These are phyloP conservation scores for Lolium multiflorum DNA, from an alignment of 176 grass and related monocot species.

Conservation along the genomic window DNA sequence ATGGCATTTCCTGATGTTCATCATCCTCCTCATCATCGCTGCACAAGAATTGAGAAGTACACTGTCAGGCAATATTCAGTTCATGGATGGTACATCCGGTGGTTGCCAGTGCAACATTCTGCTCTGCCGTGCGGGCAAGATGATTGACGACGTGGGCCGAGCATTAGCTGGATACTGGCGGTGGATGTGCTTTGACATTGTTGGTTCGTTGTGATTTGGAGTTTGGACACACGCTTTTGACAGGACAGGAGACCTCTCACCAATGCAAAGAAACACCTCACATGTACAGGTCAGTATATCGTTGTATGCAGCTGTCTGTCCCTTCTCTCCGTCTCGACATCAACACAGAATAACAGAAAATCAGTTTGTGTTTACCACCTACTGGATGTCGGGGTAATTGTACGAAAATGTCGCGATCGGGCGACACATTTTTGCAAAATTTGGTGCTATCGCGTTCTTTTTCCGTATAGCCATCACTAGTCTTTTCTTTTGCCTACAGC, in stretches of 20 bases:
- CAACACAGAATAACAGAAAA: not conserved
- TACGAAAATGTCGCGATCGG: not conserved
- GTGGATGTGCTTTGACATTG: slow-evolving; percentile 39
- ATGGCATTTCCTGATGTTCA: slow-evolving; percentile 34
- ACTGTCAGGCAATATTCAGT: not conserved
- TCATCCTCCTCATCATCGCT: slow-evolving; percentile 54
- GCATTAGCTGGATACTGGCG: not conserved
- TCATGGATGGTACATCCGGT: not conserved
- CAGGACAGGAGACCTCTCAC: slow-evolving; percentile 35
- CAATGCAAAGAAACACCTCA: slow-evolving; percentile 39
- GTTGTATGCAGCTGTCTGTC: slow-evolving; percentile 40
- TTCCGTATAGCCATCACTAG: not conserved
- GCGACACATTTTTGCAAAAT: not conserved
- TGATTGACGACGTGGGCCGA: slow-evolving; percentile 7
- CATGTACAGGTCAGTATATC: slow-evolving; percentile 29
- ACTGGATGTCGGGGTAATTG: not conserved
- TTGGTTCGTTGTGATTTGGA: slow-evolving; percentile 2
- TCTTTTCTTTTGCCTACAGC: not conserved
- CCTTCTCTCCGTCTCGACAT: slow-evolving; percentile 21
- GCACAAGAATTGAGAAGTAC: slow-evolving; percentile 27
- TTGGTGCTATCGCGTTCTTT: not conserved
- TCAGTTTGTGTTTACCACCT: not conserved
- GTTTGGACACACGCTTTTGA: slow-evolving; percentile 45
- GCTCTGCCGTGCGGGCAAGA: slow-evolving; percentile 14
- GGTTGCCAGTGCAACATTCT: not conserved